phyloP scores from a whole-genome alignment of 345 rosid genomes.

The Kandelia obovata region DNA sequence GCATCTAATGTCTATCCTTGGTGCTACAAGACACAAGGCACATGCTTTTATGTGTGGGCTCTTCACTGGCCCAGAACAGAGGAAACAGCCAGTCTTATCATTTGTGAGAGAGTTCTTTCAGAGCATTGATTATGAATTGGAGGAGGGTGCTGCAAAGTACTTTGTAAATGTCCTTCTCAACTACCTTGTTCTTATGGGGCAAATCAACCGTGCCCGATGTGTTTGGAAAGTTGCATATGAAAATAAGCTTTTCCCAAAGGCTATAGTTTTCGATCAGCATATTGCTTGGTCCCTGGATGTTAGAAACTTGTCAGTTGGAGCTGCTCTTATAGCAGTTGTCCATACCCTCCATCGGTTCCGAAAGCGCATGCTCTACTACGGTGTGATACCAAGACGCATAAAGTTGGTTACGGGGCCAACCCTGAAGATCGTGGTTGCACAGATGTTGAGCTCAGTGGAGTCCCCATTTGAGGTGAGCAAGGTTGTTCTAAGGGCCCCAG shows the following conservation, averaged over 20 bases:
- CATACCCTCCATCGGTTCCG: constrained; percentile 96
- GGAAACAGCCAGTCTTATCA: constrained; percentile 79
- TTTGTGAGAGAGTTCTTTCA: constrained; percentile 93
- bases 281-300: constrained; percentile 98
- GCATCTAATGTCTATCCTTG: constrained; percentile 80
- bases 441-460: constrained; percentile 89
- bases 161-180: constrained; percentile 91
- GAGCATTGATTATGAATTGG: constrained; percentile 84
- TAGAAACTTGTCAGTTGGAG: constrained; percentile 91
- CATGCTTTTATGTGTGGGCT: constrained; percentile 90
- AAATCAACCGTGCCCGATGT: constrained; percentile 89
- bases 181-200: constrained; percentile 96
- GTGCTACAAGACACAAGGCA: constrained; percentile 78
- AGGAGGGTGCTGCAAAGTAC: constrained; percentile 91
- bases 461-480: constrained; percentile 95
- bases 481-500: constrained; percentile 88
- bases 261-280: constrained; percentile 93
- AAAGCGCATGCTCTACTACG: constrained; percentile 90
- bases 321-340: constrained; percentile 90
- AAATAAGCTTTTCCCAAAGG: constrained; percentile 95
- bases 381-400: constrained; percentile 87
- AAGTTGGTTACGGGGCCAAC: constrained; percentile 97
- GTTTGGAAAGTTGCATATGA: constrained; percentile 97
- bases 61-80: constrained; percentile 89
- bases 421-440: constrained; percentile 82